Percentiles rank a stretch among this genome's conserved stretches.
These are phyloP conservation scores for Daedaleopsis nitida DNA, from an alignment of 768 basidiomycete genomes.

Conservation along the genomic window DNA sequence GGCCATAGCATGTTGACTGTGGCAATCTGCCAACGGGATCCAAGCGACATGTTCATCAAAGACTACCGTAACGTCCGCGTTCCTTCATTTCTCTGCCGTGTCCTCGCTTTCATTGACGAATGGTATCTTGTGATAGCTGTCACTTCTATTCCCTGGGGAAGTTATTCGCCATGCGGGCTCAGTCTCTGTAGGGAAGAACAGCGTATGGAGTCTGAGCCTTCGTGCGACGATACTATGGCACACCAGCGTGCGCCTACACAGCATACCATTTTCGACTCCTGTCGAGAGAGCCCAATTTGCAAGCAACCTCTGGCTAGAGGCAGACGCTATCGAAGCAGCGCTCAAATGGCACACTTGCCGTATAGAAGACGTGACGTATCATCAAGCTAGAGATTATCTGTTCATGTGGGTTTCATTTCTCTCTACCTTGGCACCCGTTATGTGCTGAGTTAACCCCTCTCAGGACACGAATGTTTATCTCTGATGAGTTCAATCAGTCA, in stretches of 20 bases:
- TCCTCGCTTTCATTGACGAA: too few relatives aligned
- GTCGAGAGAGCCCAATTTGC: slow-evolving; percentile 62
- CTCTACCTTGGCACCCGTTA: too few relatives aligned
- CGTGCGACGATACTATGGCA: slow-evolving; percentile 73
- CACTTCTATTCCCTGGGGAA: too few relatives aligned
- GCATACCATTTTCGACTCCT: slow-evolving; percentile 42
- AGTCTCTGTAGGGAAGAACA: too few relatives aligned
- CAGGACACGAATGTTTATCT: slow-evolving; percentile 72
- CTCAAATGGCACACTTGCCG: slow-evolving; percentile 65
- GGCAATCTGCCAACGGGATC: slow-evolving; percentile 75
- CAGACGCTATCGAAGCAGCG: slow-evolving; percentile 62
- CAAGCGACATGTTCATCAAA: slow-evolving; percentile 17
- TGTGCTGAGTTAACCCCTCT: too few relatives aligned
- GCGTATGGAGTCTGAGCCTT: slow-evolving; percentile 23
- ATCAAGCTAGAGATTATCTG: slow-evolving; percentile 72
- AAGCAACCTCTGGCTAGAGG: slow-evolving; percentile 68
- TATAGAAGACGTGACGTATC: slow-evolving; percentile 64
- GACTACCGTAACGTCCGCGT: too few relatives aligned
- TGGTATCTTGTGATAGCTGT: too few relatives aligned
- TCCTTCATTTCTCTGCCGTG: too few relatives aligned
- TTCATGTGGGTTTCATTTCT: slow-evolving; percentile 59
- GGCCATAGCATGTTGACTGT: slow-evolving; percentile 62
- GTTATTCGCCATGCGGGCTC: too few relatives aligned
- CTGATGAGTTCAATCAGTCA: slow-evolving; percentile 60
- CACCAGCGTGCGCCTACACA: slow-evolving; percentile 62